phyloP scores from a whole-genome alignment of 2,329 filamentous ascomycete genomes.

The Helotiales sp. region DNA sequence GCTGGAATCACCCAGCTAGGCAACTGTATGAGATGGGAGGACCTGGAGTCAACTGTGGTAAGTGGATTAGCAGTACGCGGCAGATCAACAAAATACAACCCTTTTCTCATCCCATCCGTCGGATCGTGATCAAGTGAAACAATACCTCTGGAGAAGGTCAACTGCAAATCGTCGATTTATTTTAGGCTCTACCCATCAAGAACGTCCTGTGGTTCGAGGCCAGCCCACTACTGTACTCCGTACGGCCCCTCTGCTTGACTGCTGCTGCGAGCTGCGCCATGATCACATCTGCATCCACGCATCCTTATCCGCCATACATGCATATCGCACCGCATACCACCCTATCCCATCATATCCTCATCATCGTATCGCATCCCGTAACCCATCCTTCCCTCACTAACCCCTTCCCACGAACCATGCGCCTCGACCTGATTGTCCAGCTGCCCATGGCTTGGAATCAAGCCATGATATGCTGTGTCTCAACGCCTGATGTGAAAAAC shows the following conservation, averaged over 20 bases:
- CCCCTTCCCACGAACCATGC: slow-evolving; percentile 2
- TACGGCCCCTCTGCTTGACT: no score
- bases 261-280: slow-evolving; percentile 2
- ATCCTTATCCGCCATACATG: background rate
- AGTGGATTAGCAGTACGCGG: no score
- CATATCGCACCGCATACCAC: no score
- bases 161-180: background rate
- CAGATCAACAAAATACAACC: no score
- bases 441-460: background rate
- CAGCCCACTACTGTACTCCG: background rate
- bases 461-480: background rate
- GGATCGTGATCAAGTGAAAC: no score
- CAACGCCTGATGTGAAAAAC: background rate
- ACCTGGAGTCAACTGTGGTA: no score
- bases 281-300: slow-evolving; percentile 6
- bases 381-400: background rate
- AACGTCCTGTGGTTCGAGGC: no score
- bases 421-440: background rate
- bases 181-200: background rate
- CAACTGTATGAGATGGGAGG: no score
- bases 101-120: no score
- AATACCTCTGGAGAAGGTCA: no score
- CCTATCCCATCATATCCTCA: no score
- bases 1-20: no score
- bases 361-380: background rate